Evolutionary conservation across 495 filamentous ascomycete genomes (phyloP).

Genomic region (Penicillium argentinense): DNA sequence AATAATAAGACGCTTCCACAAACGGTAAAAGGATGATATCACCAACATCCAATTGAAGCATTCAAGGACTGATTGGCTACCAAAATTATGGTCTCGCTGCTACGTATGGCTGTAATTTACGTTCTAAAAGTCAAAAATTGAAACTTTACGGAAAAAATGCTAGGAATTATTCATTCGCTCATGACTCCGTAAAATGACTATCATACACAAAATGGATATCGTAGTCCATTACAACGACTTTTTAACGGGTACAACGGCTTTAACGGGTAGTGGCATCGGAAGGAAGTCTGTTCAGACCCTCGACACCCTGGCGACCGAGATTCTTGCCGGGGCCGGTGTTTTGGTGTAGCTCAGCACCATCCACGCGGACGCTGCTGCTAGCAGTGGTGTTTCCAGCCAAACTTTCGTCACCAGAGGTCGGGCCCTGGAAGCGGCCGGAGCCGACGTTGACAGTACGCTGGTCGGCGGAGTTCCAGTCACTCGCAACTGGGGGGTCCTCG

Average conservation of each 20-base stretch:
- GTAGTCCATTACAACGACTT: conserved; percentile 9
- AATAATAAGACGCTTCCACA: too few relatives aligned
- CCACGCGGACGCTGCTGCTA: conserved; percentile 54
- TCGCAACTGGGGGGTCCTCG: conserved; percentile 67
- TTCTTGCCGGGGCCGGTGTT: conserved; percentile 37
- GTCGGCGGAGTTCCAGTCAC: conserved; percentile 77
- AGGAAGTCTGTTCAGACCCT: conserved; percentile 48
- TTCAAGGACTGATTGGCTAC: too few relatives aligned
- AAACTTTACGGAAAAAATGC: conserved; percentile 5
- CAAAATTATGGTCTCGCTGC: too few relatives aligned
- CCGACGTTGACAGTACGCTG: conserved; percentile 66
- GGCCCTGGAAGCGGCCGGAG: conserved; percentile 53
- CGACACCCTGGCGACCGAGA: conserved; percentile 57
- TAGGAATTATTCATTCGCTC: conserved; percentile 18
- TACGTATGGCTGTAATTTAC: neutral
- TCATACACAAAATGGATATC: conserved; percentile 15
- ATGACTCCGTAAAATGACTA: conserved; percentile 20
- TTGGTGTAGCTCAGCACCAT: conserved; percentile 41
- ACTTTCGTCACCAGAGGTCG: conserved; percentile 54
- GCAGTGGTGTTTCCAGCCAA: conserved; percentile 64
- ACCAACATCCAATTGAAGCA: too few relatives aligned
- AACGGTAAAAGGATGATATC: too few relatives aligned
- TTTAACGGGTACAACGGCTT: neutral
- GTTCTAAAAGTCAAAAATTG: neutral
- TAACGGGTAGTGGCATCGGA: conserved; percentile 47